A percentile compares a stretch with the other conserved stretches of the same genome.
phyloP scores from a whole-genome alignment of 306 rosid species.

The Cyclanthera cordifolia region DNA sequence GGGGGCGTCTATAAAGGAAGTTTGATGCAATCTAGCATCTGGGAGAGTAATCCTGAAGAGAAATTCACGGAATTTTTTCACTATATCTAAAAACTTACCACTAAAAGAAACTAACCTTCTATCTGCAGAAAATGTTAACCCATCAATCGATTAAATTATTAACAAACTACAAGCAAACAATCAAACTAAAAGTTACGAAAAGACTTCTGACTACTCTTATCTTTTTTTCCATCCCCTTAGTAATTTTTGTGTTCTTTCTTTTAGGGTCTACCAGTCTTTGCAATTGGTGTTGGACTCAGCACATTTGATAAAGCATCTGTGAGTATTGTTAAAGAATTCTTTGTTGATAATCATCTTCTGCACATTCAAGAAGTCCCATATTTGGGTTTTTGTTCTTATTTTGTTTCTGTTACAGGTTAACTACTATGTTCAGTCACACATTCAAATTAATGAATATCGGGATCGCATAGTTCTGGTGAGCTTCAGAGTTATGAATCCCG shows the following conservation, averaged over 20 bases:
- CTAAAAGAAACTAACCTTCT: background rate
- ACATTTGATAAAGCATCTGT: conserved; percentile 94
- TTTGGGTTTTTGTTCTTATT: background rate
- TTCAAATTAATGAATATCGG: conserved; percentile 91
- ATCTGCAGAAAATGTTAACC: background rate
- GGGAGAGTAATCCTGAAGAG: background rate
- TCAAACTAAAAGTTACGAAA: background rate
- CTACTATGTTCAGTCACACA: conserved; percentile 96
- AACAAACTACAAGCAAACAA: background rate
- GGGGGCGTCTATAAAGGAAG: background rate
- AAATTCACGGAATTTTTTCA: background rate
- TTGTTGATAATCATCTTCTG: conserved; percentile 1
- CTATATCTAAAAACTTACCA: background rate
- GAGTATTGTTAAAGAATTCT: conserved; percentile 25
- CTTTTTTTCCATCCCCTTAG: background rate
- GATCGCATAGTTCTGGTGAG: conserved; percentile 73
- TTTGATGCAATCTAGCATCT: background rate
- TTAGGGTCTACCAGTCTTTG: conserved; percentile 91
- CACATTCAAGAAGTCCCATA: background rate
- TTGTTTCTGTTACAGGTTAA: conserved; percentile 47
- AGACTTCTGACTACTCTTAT: background rate
- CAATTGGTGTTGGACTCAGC: conserved; percentile 75
- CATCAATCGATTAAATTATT: background rate
- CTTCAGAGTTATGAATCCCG: conserved; percentile 11
- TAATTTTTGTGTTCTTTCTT: conserved; percentile 15